A percentile compares a stretch with the other conserved stretches of the same genome.
Conservation (phyloP, 1,284 basidiomycete genomes). For the Pseudomicrostroma phylloplanum region DNA sequence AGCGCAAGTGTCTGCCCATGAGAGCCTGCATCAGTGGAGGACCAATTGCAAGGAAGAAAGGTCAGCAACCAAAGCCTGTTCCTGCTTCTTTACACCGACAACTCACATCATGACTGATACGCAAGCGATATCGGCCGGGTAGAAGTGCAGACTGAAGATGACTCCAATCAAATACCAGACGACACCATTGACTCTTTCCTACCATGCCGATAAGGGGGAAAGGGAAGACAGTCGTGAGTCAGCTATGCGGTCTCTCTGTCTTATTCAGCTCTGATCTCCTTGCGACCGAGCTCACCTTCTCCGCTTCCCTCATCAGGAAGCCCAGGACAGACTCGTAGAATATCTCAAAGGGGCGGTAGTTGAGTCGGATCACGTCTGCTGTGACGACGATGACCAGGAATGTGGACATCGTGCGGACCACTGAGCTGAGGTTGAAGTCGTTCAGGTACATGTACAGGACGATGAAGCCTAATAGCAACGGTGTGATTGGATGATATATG, state of each 20-base stretch:
- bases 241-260: too few relatives aligned
- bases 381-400: conserved; percentile 67
- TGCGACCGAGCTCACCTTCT: conserved; percentile 60
- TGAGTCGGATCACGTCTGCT: conserved; percentile 72
- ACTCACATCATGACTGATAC: conserved; percentile 42
- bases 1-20: conserved; percentile 93
- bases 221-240: not conserved
- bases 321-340: conserved; percentile 73
- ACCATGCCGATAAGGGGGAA: not conserved
- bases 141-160: conserved; percentile 67
- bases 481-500: conserved; percentile 2
- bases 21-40: conserved; percentile 60
- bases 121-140: conserved; percentile 47
- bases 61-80: not conserved
- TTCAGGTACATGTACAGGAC: conserved; percentile 66
- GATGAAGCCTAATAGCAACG: conserved; percentile 63
- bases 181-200: conserved; percentile 61
- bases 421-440: conserved; percentile 53
- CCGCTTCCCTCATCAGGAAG: conserved; percentile 86
- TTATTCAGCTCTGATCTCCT: not conserved
- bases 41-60: not conserved
- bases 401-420: conserved; percentile 64
- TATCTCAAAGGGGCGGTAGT: conserved; percentile 63
- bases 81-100: not conserved
- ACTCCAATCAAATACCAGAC: conserved; percentile 94